phyloP scores from a whole-genome alignment of 768 basidiomycete species.

The Mycena sanguinolenta region DNA sequence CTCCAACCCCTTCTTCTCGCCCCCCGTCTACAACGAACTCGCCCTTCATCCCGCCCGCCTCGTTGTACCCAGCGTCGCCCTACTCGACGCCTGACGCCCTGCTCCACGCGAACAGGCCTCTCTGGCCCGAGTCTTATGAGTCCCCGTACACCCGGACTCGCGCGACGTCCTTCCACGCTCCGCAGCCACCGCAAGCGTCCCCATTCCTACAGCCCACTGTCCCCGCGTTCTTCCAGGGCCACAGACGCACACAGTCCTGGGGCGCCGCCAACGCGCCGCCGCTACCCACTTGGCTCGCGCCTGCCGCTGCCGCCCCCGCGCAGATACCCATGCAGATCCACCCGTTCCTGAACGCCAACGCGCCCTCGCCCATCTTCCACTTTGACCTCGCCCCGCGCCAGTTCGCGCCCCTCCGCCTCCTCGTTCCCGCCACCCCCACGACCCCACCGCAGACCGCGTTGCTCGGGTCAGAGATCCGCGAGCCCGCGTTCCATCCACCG shows the following conservation, averaged over 20 bases:
- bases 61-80: slow-evolving; percentile 10
- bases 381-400: slow-evolving; percentile 54
- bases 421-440: not conserved
- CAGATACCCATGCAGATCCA: not conserved
- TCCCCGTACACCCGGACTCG: slow-evolving; percentile 14
- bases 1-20: slow-evolving; percentile 25
- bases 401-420: slow-evolving; percentile 18
- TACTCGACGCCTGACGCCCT: slow-evolving; percentile 14
- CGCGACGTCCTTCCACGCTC: slow-evolving; percentile 20
- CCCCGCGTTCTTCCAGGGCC: slow-evolving; percentile 7
- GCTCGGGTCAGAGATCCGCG: slow-evolving; percentile 8
- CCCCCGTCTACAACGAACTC: slow-evolving; percentile 11
- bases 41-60: slow-evolving; percentile 17
- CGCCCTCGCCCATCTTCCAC: slow-evolving; percentile 45
- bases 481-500: slow-evolving; percentile 55
- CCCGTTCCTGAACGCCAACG: not conserved
- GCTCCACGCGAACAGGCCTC: slow-evolving; percentile 15
- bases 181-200: not conserved
- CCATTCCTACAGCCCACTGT: slow-evolving; percentile 26
- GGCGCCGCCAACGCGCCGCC: not conserved
- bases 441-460: slow-evolving; percentile 4
- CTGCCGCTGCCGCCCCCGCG: not conserved
- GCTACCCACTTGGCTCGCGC: not conserved
- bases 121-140: slow-evolving; percentile 22
- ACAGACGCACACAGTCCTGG: not conserved